Conservation (phyloP, 78 protist genomes). For the Corallochytrium limacisporum region DNA sequence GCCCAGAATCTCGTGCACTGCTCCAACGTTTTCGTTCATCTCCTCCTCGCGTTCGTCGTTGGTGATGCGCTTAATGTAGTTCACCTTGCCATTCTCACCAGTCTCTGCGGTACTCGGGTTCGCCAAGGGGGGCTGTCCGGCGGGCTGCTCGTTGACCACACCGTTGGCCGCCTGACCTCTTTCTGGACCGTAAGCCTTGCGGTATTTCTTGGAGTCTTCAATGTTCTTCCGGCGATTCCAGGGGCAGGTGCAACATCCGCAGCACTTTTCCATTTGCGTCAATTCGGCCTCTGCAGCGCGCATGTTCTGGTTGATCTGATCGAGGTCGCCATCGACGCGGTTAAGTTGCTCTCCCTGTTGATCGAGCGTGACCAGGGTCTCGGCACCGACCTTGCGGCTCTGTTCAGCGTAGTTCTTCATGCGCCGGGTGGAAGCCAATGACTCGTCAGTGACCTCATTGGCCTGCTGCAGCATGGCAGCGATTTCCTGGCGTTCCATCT, state of each 20-base stretch:
- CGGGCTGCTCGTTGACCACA: no score
- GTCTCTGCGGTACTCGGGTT: no score
- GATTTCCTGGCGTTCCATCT: no score
- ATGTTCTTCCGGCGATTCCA: background rate
- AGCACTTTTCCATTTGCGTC: slow-evolving; percentile 22
- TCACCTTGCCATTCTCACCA: no score
- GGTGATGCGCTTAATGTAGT: slow-evolving; percentile 11
- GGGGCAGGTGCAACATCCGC: slow-evolving; percentile 21
- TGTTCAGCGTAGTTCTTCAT: slow-evolving; percentile 16
- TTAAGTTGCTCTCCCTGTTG: slow-evolving; percentile 26
- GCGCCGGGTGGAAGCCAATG: no score
- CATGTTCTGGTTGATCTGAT: slow-evolving; percentile 16
- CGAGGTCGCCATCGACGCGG: slow-evolving; percentile 15
- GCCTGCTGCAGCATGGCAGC: no score
- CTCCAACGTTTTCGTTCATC: slow-evolving; percentile 22
- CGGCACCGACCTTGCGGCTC: slow-evolving; percentile 10
- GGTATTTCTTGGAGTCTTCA: background rate
- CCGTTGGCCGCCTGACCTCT: no score
- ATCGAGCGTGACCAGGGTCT: background rate
- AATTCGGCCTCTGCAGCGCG: slow-evolving; percentile 11
- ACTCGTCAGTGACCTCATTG: no score
- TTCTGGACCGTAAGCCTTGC: background rate
- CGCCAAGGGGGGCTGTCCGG: no score
- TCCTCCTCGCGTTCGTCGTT: slow-evolving; percentile 30
- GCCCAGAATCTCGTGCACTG: slow-evolving; percentile 11